These are phyloP conservation scores for Penicillium sp. DNA, from an alignment of 2,329 filamentous ascomycete genomes.

Conservation along the genomic window DNA sequence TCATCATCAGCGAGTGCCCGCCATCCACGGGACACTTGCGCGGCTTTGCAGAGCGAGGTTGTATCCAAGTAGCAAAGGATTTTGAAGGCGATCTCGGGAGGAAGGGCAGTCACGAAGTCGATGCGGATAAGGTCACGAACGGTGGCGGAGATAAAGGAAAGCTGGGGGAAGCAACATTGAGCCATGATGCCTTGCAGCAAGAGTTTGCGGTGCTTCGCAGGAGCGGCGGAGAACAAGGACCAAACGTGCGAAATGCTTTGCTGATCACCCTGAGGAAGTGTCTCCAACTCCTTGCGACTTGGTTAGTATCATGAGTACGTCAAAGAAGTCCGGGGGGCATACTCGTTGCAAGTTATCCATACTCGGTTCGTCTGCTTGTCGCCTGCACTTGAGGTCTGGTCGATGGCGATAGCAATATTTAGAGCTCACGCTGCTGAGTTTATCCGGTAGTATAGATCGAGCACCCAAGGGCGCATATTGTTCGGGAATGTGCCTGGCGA, in stretches of 20 bases:
- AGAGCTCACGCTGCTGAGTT: constrained; percentile 67
- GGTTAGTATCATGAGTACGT: neutral
- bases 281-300: constrained; percentile 71
- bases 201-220: constrained; percentile 88
- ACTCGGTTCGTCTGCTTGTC: constrained; percentile 90
- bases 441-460: constrained; percentile 27
- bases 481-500: constrained; percentile 86
- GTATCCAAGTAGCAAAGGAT: constrained; percentile 93
- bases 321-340: constrained; percentile 38
- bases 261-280: constrained; percentile 81
- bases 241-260: constrained; percentile 97
- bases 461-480: constrained; percentile 79
- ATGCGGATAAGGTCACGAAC: constrained; percentile 96
- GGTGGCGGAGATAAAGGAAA: constrained; percentile 88
- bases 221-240: constrained; percentile 96
- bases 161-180: constrained; percentile 96
- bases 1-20: constrained; percentile 91
- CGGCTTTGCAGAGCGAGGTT: constrained; percentile 90
- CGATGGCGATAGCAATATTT: constrained; percentile 96
- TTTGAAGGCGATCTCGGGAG: constrained; percentile 88
- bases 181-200: constrained; percentile 97
- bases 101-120: constrained; percentile 89
- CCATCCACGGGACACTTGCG: constrained; percentile 91
- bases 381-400: constrained; percentile 90
- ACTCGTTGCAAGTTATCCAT: constrained; percentile 94